Evolutionary conservation across 768 basidiomycete species (phyloP).

Genomic region (Suillus spraguei): DNA sequence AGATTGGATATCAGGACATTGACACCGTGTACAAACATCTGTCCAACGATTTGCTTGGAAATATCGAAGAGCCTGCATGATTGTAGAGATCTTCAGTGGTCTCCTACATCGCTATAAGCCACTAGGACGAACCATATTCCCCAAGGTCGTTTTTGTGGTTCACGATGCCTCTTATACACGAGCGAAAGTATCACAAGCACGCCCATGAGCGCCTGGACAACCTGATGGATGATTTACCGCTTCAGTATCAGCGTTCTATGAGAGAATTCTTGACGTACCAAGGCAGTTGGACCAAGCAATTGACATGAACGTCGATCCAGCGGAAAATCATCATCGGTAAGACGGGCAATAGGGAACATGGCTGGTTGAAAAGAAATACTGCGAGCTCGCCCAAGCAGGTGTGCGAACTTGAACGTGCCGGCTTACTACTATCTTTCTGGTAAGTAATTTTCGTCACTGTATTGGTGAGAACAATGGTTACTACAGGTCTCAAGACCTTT

Average conservation of each 20-base stretch:
- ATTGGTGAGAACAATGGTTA: constrained; percentile 1
- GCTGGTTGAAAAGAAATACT: background rate
- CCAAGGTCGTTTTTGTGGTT: constrained; percentile 87
- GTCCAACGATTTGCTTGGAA: constrained; percentile 87
- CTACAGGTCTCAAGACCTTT: background rate
- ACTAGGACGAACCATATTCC: constrained; percentile 71
- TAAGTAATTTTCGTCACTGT: background rate
- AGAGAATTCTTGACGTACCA: constrained; percentile 32
- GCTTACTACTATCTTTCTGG: background rate
- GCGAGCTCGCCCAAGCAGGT: background rate
- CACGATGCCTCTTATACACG: constrained; percentile 86
- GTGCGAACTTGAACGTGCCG: constrained; percentile 2
- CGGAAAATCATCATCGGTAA: constrained; percentile 29
- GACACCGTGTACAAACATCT: constrained; percentile 76
- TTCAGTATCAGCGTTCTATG: background rate
- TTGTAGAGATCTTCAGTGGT: constrained; percentile 7
- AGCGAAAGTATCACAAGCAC: constrained; percentile 85
- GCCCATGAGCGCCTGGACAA: constrained; percentile 89
- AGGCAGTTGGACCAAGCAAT: constrained; percentile 50
- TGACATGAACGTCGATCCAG: constrained; percentile 47
- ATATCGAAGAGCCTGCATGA: constrained; percentile 83
- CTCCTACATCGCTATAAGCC: constrained; percentile 10
- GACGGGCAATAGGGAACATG: constrained; percentile 20
- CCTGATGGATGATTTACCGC: constrained; percentile 37
- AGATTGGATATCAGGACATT: constrained; percentile 82